Base-by-base conservation (phyloP, 139 green algal species). In the Parachlorella kessleri region DNA sequence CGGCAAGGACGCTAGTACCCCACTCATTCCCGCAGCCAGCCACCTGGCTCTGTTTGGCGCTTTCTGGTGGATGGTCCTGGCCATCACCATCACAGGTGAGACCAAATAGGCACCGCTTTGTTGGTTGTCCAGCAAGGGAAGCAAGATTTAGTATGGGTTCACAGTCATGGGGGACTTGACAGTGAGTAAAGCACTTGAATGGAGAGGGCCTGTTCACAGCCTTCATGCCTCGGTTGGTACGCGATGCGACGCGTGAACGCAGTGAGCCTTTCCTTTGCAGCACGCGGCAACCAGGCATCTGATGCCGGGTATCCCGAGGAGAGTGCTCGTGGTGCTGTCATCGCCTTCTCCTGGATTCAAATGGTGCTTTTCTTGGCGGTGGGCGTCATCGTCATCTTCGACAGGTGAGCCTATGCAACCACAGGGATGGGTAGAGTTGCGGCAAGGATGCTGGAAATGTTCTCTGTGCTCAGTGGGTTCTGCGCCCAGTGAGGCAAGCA, bases 1-100 rank as follows among this genome's bases (percentile, higher is more conserved):
- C n/a, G n/a, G n/a, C n/a, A n/a, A n/a, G n/a, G n/a, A n/a, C n/a
- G n/a, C n/a, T n/a, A n/a, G n/a, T n/a, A n/a, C n/a, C n/a, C n/a
- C n/a, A n/a, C n/a, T n/a, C n/a, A n/a, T n/a, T n/a, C n/a, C n/a
- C n/a, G n/a, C n/a, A n/a, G n/a, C n/a, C 33, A 55, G 36, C 26
- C 70, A 55, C 36, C 73, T 78, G 23, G 28, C 24, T 10, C 38
- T 78, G 28, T 78, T 78, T 42, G 38, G 26, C 28, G 28, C 55
- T 55, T 78, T 70, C 55, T 78, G 55, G 55, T 78, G 73, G 73
- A 3, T 78, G 55, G 73, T 70, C 9, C 26, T 39, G 8, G 36
- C 55, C 37, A 70, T 70, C 73, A 78, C 55, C 28, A 42, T 78
- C 28, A 70, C 65, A 7, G 40, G 65, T 70, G 65, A 70, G 65